Base-by-base conservation (phyloP, 2,329 filamentous ascomycete species). In the Endoconidiophora laricicola region DNA sequence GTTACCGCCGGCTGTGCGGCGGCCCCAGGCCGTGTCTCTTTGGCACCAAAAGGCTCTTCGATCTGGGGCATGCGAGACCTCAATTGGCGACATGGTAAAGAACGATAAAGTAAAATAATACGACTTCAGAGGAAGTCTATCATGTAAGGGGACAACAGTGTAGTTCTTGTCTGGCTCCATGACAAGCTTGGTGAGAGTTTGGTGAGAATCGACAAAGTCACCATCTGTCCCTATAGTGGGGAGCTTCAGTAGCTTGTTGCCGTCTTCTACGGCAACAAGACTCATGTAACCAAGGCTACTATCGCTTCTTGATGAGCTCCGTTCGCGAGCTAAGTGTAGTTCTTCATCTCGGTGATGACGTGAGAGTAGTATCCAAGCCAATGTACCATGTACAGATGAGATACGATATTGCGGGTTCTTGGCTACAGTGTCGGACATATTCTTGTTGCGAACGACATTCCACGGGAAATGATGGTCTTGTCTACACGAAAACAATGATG, bases 391-490 rank as follows among this genome's bases (percentile, higher is more conserved):
- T 1, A 71, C 65, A 0, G 78, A 79, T 10, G 69, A 69, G 9
- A 86, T 67, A 16, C 85, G 78, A 60, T 84, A 94, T 55, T 87
- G 83, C 0, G 79, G 78, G 50, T 84, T 82, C 47, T 78, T 71
- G 2, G 72, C 71, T 46, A 81, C 70, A 2, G 74, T 78, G n/a
- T 69, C 67, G 6, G 70, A 63, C 56, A 72, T 65, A 39, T 65
- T 69, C 40, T 64, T 61, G 26, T 61, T 62, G 18, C 72, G 66
- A 7, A 75, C 70, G 36, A 78, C 65, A 2, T 81, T 72, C 91
- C 91, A 98, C 2, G 73, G 72, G 60, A 96, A 94, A 64, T 98
- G 91, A 50, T 88, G 78, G 58, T 98, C 88, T 62, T 94, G 81
- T 6, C 88, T 79, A 60, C 83, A 68, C 1, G 69, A 69, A 64